A percentile compares a stretch with the other conserved stretches of the same genome.
These are phyloP conservation scores for Phytophthora multivora DNA, from an alignment of 352 stramenopile species.

Conservation along the genomic window DNA sequence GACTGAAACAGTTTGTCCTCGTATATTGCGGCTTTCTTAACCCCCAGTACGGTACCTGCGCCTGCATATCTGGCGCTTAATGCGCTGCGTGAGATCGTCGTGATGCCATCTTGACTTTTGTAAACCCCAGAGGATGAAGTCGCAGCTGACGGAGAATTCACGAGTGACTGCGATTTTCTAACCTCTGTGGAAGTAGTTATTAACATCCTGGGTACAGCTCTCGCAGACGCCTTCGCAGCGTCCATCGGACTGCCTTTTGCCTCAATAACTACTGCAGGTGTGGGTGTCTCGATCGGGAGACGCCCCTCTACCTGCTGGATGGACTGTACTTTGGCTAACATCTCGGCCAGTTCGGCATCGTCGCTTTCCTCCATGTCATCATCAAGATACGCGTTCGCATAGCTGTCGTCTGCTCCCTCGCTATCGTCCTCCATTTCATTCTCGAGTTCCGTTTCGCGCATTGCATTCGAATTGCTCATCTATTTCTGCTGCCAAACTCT, in stretches of 20 bases:
- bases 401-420: constrained; percentile 39
- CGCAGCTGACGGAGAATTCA: constrained; percentile 22
- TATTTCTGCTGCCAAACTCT: constrained; percentile 21
- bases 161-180: constrained; percentile 21
- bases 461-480: neutral
- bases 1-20: constrained; percentile 59
- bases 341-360: constrained; percentile 64
- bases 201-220: neutral
- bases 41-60: constrained; percentile 46
- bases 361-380: constrained; percentile 51
- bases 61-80: constrained; percentile 17
- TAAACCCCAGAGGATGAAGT: constrained; percentile 8
- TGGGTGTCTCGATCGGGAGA: constrained; percentile 17
- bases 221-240: constrained; percentile 1
- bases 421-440: constrained; percentile 28
- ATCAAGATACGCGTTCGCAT: constrained; percentile 48
- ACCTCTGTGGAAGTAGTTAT: neutral
- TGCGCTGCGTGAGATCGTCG: constrained; percentile 50
- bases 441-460: constrained; percentile 29
- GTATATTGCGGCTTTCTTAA: constrained; percentile 67
- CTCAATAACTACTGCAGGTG: constrained; percentile 7
- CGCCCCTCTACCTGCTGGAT: constrained; percentile 58
- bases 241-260: constrained; percentile 6
- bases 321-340: constrained; percentile 77
- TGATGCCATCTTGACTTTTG: constrained; percentile 65